A percentile compares a stretch with the other conserved stretches of the same genome.
Evolutionary conservation across 495 filamentous ascomycete genomes (phyloP).

Genomic region (Aspergillus heteromorphus): DNA sequence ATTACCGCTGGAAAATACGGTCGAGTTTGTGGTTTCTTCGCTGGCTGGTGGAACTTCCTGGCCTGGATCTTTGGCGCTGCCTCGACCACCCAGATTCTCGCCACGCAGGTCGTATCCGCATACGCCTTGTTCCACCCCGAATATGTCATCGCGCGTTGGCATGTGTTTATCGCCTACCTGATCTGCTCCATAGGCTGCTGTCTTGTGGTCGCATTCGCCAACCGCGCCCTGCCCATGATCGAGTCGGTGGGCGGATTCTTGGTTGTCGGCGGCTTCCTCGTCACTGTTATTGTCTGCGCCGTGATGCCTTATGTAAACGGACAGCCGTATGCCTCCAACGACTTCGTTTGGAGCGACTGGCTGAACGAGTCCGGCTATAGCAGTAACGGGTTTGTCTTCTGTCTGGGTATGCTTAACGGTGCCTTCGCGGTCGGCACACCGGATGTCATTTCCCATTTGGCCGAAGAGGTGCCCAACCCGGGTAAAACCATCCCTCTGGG

Average conservation of each 20-base stretch:
- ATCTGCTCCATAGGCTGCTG: conserved; percentile 63
- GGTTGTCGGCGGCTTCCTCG: conserved; percentile 59
- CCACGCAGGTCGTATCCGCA: conserved; percentile 63
- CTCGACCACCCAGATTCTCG: conserved; percentile 62
- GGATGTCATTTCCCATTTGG: conserved; percentile 69
- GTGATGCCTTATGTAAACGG: conserved; percentile 59
- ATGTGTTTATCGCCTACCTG: conserved; percentile 67
- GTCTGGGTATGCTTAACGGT: conserved; percentile 78
- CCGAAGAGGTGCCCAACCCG: conserved; percentile 70
- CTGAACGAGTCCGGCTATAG: conserved; percentile 64
- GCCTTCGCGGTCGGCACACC: conserved; percentile 82
- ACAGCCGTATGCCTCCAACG: conserved; percentile 45
- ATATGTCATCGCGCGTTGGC: conserved; percentile 61
- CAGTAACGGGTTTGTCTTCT: conserved; percentile 68
- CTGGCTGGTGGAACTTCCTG: conserved; percentile 74
- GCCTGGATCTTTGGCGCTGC: conserved; percentile 66
- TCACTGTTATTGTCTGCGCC: conserved; percentile 69
- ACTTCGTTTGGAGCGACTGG: conserved; percentile 60
- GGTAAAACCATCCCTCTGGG: conserved; percentile 47
- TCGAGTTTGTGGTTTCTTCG: conserved; percentile 66
- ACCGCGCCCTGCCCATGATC: conserved; percentile 60
- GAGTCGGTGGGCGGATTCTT: conserved; percentile 64
- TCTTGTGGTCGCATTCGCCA: conserved; percentile 61
- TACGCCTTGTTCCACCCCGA: conserved; percentile 66
- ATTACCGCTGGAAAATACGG: conserved; percentile 69